These are phyloP conservation scores for Suhomyces bokatorum DNA, from an alignment of 1,139 yeast species.

Conservation along the genomic window DNA sequence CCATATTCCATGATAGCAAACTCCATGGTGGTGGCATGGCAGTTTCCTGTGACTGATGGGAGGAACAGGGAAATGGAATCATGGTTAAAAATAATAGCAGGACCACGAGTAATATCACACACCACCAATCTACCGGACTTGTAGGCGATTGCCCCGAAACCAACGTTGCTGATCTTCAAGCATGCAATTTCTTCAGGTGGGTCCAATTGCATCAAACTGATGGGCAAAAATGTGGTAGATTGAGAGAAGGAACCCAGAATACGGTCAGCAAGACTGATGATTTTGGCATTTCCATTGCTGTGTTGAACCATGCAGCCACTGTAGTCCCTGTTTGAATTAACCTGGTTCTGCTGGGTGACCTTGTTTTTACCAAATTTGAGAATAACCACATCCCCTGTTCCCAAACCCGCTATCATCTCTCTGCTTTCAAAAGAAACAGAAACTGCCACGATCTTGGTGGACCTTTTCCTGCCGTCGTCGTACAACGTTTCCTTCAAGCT, in stretches of 20 bases:
- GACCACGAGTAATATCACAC: constrained; percentile 78
- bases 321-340: constrained; percentile 23
- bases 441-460: constrained; percentile 53
- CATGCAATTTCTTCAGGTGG: constrained; percentile 55
- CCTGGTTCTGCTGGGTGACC: constrained; percentile 10
- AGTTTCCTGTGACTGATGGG: constrained; percentile 36
- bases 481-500: constrained; percentile 38
- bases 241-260: constrained; percentile 35
- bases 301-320: constrained; percentile 35
- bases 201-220: constrained; percentile 45
- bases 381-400: constrained; percentile 71
- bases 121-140: constrained; percentile 72
- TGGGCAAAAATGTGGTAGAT: constrained; percentile 61
- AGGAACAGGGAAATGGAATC: constrained; percentile 45
- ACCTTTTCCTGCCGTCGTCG: constrained; percentile 28
- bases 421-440: constrained; percentile 76
- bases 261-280: constrained; percentile 34
- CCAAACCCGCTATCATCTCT: constrained; percentile 73
- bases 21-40: constrained; percentile 61
- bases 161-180: constrained; percentile 68
- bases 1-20: constrained; percentile 71
- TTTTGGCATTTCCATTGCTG: constrained; percentile 36
- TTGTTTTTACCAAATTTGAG: constrained; percentile 63
- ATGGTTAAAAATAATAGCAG: constrained; percentile 64
- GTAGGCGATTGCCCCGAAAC: constrained; percentile 84